These are phyloP conservation scores for Diversispora epigaea DNA, from an alignment of 192 early-diverging fungal genomes.

Conservation along the genomic window DNA sequence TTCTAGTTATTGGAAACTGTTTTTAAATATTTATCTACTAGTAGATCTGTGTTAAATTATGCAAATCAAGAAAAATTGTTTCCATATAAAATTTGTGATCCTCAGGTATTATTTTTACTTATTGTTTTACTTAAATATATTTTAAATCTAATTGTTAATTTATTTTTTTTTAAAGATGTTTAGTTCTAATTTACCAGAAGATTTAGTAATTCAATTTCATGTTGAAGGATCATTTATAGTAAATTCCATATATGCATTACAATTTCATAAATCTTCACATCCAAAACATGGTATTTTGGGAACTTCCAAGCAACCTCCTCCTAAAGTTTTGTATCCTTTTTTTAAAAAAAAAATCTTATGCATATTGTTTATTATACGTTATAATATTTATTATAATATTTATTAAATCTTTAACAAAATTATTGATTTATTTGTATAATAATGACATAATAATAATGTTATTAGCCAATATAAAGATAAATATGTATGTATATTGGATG, in stretches of 20 bases:
- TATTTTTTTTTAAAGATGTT: slow-evolving; percentile 17
- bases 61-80: slow-evolving; percentile 21
- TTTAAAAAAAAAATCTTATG: too few relatives aligned
- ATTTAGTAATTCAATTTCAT: slow-evolving; percentile 16
- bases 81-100: slow-evolving; percentile 32
- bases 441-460: not conserved
- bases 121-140: not conserved
- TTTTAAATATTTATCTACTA: slow-evolving; percentile 10
- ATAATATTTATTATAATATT: too few relatives aligned
- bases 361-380: too few relatives aligned
- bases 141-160: not conserved
- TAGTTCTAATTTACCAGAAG: slow-evolving; percentile 16
- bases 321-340: slow-evolving; percentile 28
- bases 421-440: too few relatives aligned
- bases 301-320: not conserved
- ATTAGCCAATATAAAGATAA: slow-evolving; percentile 32
- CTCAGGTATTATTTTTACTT: slow-evolving; percentile 21
- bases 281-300: slow-evolving; percentile 14
- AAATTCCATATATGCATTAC: slow-evolving; percentile 19
- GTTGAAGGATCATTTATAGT: slow-evolving; percentile 24
- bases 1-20: slow-evolving; percentile 22
- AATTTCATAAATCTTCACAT: slow-evolving; percentile 13
- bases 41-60: not conserved
- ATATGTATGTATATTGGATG: slow-evolving; percentile 8
- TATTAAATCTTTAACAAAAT: too few relatives aligned